These are phyloP conservation scores for Myxozyma nipponensis DNA, from an alignment of 805 yeast genomes.

Conservation along the genomic window DNA sequence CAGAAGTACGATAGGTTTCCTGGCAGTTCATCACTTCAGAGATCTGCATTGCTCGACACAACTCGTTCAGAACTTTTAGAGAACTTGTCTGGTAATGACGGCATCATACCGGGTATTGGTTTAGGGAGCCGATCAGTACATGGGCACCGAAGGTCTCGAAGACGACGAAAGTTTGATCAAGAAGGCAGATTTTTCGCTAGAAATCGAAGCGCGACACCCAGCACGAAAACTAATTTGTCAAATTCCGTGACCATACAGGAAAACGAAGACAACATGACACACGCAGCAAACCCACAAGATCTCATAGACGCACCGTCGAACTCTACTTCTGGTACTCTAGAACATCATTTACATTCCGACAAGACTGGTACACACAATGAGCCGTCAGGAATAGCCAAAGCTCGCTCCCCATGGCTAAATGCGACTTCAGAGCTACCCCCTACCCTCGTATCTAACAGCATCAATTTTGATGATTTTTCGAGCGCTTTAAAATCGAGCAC, in stretches of 20 bases:
- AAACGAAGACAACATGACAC: not conserved
- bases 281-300: too few species aligned
- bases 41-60: too few species aligned
- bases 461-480: conserved; percentile 8
- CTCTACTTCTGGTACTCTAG: not conserved
- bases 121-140: not conserved
- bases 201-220: conserved; percentile 12
- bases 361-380: not conserved
- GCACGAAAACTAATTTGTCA: conserved; percentile 8
- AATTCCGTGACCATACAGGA: conserved; percentile 6
- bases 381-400: not conserved
- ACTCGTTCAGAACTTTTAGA: too few species aligned
- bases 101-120: conserved; percentile 1
- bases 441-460: not conserved
- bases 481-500: conserved; percentile 8
- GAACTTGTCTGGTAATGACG: too few species aligned
- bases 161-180: not conserved
- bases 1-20: too few species aligned
- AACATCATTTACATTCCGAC: not conserved
- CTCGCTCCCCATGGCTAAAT: conserved; percentile 8
- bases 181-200: not conserved
- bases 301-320: too few species aligned
- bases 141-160: not conserved
- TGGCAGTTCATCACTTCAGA: too few species aligned
- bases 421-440: conserved; percentile 12